Conservation (phyloP, 441 rosid genomes). For the Flueggea neowawraea region DNA sequence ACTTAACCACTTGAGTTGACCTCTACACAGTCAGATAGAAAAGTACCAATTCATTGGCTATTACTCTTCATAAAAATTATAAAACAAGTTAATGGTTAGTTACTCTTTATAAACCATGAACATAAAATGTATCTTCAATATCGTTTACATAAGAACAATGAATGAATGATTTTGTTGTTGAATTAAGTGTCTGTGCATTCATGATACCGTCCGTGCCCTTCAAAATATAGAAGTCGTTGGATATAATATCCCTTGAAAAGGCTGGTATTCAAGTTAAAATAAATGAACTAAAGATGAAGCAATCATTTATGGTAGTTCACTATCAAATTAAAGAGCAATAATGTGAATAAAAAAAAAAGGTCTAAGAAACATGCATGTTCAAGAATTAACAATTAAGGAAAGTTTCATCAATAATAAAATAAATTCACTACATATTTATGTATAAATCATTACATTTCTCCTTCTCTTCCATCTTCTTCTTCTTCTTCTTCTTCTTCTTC, state of each 20-base stretch:
- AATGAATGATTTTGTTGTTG: no score
- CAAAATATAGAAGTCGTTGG: neutral
- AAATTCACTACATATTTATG: no score
- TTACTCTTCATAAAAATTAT: no score
- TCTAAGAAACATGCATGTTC: conserved; percentile 13
- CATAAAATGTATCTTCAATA: no score
- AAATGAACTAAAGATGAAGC: conserved; percentile 13
- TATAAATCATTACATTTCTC: no score
- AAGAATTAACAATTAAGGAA: conserved; percentile 4
- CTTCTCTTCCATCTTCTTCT: neutral
- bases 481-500: neutral
- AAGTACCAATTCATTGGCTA: no score
- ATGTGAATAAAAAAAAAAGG: conserved; percentile 3
- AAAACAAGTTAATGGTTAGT: no score
- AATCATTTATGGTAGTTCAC: conserved; percentile 13
- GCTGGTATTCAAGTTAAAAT: conserved; percentile 7
- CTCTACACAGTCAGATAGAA: no score
- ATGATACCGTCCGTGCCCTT: neutral
- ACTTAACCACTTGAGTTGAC: no score
- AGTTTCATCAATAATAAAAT: neutral
- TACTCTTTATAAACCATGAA: no score
- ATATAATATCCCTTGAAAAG: conserved; percentile 1
- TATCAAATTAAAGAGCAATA: conserved; percentile 13
- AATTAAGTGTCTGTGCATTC: no score
- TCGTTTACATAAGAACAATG: no score